Conservation (phyloP, 257 asterid genomes). For the Haberlea rhodopensis region DNA sequence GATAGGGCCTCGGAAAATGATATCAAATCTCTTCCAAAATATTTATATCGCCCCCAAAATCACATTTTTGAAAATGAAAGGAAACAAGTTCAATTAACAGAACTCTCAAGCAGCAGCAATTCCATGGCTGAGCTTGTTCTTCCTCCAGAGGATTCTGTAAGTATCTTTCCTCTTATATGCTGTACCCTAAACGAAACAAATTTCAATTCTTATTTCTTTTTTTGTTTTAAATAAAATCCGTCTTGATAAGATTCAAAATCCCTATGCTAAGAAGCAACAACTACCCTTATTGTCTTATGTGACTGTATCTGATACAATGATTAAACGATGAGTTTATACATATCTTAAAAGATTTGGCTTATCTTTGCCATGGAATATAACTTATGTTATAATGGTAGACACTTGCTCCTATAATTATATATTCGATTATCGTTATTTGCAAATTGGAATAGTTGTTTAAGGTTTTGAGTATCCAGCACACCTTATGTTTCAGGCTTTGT, state of each 20-base stretch:
- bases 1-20: slow-evolving; percentile 85
- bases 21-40: slow-evolving; percentile 71
- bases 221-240: too few relatives aligned
- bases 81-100: slow-evolving; percentile 31
- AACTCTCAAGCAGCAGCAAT: slow-evolving; percentile 29
- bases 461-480: not conserved
- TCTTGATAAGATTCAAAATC: not conserved
- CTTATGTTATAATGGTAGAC: not conserved
- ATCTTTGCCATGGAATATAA: too few relatives aligned
- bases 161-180: slow-evolving; percentile 25
- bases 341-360: too few relatives aligned
- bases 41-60: slow-evolving; percentile 43
- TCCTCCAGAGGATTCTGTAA: slow-evolving; percentile 78
- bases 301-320: too few relatives aligned
- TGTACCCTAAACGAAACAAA: not conserved
- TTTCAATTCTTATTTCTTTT: too few relatives aligned
- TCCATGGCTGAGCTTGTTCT: slow-evolving; percentile 50
- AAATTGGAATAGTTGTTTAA: too few relatives aligned
- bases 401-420: not conserved
- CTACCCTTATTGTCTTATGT: too few relatives aligned
- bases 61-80: slow-evolving; percentile 24
- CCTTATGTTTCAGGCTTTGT: not conserved
- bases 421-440: not conserved
- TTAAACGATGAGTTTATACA: too few relatives aligned
- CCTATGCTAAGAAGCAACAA: not conserved